Evolutionary conservation across 2,329 filamentous ascomycete species (phyloP).

Genomic region (Aaosphaeria arxii): DNA sequence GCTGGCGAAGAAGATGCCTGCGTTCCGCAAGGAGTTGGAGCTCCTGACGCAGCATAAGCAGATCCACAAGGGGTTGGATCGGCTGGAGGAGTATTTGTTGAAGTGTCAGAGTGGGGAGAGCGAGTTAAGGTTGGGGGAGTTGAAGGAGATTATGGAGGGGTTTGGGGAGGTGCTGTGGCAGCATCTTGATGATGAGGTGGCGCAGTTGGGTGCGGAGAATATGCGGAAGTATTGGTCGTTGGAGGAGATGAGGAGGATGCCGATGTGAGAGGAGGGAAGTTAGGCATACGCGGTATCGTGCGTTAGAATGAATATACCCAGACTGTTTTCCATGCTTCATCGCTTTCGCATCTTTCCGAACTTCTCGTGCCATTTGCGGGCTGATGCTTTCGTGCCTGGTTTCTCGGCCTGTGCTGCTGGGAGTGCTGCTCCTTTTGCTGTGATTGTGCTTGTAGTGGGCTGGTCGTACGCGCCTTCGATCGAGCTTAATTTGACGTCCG

Average conservation of each 20-base stretch:
- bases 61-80: constrained; percentile 75
- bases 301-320: constrained; percentile 2
- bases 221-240: constrained; percentile 81
- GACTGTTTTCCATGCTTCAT: constrained; percentile 6
- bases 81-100: constrained; percentile 63
- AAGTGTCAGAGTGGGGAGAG: constrained; percentile 61
- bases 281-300: too few species aligned
- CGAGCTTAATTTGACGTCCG: constrained; percentile 27
- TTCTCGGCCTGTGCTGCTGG: constrained; percentile 4
- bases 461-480: constrained; percentile 31
- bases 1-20: constrained; percentile 74
- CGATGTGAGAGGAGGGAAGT: constrained; percentile 51
- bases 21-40: constrained; percentile 65
- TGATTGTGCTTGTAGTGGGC: constrained; percentile 32
- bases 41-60: constrained; percentile 71
- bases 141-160: constrained; percentile 70
- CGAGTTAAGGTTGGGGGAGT: constrained; percentile 53
- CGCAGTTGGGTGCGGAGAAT: constrained; percentile 75
- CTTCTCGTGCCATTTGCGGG: constrained; percentile 41
- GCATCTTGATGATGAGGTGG: constrained; percentile 83
- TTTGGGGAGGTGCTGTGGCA: constrained; percentile 78
- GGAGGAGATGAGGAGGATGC: constrained; percentile 70
- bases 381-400: constrained; percentile 18
- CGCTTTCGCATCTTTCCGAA: constrained; percentile 33
- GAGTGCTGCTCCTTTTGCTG: constrained; percentile 12